phyloP scores from a whole-genome alignment of 2,329 filamentous ascomycete genomes.

The Aspergillus aculeatinus region DNA sequence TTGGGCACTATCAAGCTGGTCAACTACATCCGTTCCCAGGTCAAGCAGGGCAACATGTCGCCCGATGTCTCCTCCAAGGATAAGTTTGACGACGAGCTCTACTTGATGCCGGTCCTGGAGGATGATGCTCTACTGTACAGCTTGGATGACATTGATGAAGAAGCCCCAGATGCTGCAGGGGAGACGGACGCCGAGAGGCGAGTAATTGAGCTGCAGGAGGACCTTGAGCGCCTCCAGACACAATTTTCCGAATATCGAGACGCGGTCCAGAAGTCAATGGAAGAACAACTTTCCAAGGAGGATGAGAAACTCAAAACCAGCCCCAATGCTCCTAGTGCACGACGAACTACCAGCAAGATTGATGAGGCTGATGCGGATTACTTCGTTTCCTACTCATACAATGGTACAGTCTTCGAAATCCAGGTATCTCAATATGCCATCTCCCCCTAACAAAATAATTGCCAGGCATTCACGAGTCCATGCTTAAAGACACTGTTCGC shows the following conservation, averaged over 20 bases:
- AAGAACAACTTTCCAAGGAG: constrained; percentile 63
- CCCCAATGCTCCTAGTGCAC: constrained; percentile 27
- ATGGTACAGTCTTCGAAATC: constrained; percentile 52
- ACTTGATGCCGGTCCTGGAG: constrained; percentile 78
- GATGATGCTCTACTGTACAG: constrained; percentile 88
- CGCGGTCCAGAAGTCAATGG: constrained; percentile 65
- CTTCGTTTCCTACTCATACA: constrained; percentile 66
- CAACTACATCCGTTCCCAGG: constrained; percentile 61
- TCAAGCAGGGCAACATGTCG: constrained; percentile 45
- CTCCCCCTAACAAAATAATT: constrained; percentile 31
- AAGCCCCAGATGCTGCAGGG: constrained; percentile 27
- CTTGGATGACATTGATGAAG: constrained; percentile 70
- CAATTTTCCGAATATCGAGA: constrained; percentile 67
- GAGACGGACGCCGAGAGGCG: constrained; percentile 45
- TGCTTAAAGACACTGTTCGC: constrained; percentile 86
- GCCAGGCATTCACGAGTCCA: constrained; percentile 82
- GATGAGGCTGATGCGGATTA: constrained; percentile 60
- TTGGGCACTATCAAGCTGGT: constrained; percentile 71
- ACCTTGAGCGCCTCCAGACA: constrained; percentile 58
- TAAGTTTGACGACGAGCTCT: constrained; percentile 74
- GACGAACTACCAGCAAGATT: constrained; percentile 31
- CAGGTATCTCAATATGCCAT: background rate
- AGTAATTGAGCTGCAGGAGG: constrained; percentile 60
- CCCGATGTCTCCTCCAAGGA: constrained; percentile 60
- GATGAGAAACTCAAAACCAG: constrained; percentile 41